Evolutionary conservation across 2,329 filamentous ascomycete species (phyloP).

Genomic region (Colletotrichum sp.): DNA sequence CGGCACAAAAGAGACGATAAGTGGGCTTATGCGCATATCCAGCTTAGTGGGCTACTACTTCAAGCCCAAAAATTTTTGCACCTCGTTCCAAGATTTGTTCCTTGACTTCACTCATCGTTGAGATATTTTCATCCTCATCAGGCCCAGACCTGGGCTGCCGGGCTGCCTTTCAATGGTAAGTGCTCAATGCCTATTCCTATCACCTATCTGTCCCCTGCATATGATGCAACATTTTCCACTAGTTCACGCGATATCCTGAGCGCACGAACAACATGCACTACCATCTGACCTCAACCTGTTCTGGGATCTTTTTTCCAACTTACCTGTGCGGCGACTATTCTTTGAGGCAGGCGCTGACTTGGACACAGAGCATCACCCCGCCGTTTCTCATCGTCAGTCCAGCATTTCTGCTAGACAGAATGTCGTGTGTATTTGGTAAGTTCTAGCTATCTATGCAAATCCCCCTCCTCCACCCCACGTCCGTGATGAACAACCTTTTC

Average conservation of each 20-base stretch:
- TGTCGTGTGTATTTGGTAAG: neutral
- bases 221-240: conserved; percentile 62
- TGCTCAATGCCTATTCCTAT: neutral
- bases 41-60: conserved; percentile 5
- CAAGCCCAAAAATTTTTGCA: conserved; percentile 23
- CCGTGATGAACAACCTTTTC: conserved; percentile 68
- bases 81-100: neutral
- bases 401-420: neutral
- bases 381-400: neutral
- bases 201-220: conserved; percentile 14
- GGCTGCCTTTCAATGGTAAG: conserved; percentile 24
- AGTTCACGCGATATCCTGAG: conserved; percentile 67
- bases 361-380: neutral
- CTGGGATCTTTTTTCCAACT: neutral
- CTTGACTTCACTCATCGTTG: neutral
- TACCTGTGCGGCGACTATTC: neutral
- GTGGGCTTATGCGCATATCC: conserved; percentile 3
- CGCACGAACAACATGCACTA: conserved; percentile 76
- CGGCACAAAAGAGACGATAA: neutral
- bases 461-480: neutral
- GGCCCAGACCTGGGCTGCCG: too few species aligned
- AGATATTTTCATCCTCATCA: neutral
- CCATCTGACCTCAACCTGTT: conserved; percentile 65
- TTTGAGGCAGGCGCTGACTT: neutral
- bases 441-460: neutral